These are phyloP conservation scores for Euphorbia pulcherrima DNA, from an alignment of 345 rosid species.

Conservation along the genomic window DNA sequence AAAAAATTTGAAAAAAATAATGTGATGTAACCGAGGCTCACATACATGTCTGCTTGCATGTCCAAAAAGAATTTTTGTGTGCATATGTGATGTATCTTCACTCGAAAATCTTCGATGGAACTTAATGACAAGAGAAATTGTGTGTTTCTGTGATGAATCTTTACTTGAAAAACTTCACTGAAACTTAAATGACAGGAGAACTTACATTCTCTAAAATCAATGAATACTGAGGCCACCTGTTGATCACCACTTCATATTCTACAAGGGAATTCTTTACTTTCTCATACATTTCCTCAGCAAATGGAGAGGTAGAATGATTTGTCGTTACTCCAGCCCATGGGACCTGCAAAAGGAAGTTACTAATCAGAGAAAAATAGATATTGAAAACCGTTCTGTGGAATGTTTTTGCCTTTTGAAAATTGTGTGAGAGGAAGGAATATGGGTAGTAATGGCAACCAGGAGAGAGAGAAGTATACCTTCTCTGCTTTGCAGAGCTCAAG, in stretches of 20 bases:
- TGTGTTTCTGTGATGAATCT: neutral
- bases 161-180: neutral
- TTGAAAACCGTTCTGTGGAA: neutral
- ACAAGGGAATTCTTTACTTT: conserved; percentile 62
- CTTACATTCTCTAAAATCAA: conserved; percentile 79
- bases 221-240: conserved; percentile 90
- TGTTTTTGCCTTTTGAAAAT: neutral
- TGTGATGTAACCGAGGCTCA: neutral
- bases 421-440: neutral
- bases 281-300: conserved; percentile 91
- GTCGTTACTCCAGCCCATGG: conserved; percentile 83
- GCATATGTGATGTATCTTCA: neutral
- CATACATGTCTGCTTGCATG: neutral
- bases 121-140: conserved; percentile 22
- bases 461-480: conserved; percentile 17
- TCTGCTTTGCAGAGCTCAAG: conserved; percentile 32
- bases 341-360: conserved; percentile 42
- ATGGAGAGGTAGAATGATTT: conserved; percentile 86
- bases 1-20: no score
- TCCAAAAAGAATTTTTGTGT: neutral
- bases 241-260: conserved; percentile 84
- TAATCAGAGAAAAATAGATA: neutral
- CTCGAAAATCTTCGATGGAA: neutral
- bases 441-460: neutral
- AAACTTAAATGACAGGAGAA: neutral